Evolutionary conservation across 495 filamentous ascomycete genomes (phyloP).

Genomic region (Penicillium lagena): DNA sequence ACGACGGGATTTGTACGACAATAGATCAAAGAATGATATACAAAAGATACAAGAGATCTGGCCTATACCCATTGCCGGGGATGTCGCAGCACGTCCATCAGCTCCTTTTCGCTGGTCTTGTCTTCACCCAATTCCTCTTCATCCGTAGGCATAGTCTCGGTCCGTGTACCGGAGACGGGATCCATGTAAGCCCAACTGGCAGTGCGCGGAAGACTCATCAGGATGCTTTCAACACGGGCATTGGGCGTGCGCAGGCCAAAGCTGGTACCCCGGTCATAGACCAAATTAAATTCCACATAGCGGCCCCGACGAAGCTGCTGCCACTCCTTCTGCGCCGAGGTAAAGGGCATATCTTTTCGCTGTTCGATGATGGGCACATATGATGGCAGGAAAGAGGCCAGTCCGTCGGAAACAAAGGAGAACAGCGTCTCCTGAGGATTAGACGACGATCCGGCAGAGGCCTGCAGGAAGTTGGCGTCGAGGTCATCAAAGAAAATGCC

Average conservation of each 20-base stretch:
- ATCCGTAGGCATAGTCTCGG: conserved; percentile 21
- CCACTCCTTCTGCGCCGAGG: conserved; percentile 83
- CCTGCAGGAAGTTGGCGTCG: conserved; percentile 56
- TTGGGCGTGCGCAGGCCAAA: conserved; percentile 93
- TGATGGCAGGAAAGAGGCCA: conserved; percentile 82
- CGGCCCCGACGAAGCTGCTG: conserved; percentile 87
- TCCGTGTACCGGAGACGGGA: conserved; percentile 40
- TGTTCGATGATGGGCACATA: conserved; percentile 85
- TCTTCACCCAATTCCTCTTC: conserved; percentile 37
- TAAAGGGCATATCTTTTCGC: conserved; percentile 87
- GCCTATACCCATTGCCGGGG: conserved; percentile 85
- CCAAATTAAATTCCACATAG: conserved; percentile 98
- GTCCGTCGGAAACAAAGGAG: conserved; percentile 78
- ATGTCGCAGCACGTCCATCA: conserved; percentile 77
- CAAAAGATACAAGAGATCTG: not conserved
- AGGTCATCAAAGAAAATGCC: conserved; percentile 99
- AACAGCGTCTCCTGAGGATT: conserved; percentile 89
- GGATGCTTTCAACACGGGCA: conserved; percentile 87
- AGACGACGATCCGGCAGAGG: conserved; percentile 44
- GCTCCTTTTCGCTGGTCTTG: conserved; percentile 52
- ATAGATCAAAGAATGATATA: not conserved
- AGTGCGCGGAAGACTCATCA: conserved; percentile 94
- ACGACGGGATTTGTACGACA: not conserved
- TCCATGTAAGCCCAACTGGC: conserved; percentile 97
- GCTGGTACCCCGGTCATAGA: conserved; percentile 92